phyloP scores from a whole-genome alignment of 2,329 filamentous ascomycete genomes.

The Aspergillus floridensis region DNA sequence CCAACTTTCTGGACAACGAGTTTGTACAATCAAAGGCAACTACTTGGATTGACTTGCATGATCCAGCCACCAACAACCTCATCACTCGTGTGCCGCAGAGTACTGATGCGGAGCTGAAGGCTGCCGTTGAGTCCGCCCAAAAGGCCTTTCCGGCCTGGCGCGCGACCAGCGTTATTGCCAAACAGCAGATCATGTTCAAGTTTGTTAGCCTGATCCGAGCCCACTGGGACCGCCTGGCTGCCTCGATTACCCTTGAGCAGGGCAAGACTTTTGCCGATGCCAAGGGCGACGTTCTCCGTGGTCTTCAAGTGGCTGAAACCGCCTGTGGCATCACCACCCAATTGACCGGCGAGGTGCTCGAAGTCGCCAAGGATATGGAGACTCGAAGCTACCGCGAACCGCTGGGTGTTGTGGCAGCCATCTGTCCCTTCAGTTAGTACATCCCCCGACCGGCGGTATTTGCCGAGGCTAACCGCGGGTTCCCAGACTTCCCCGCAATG shows the following conservation, averaged over 20 bases:
- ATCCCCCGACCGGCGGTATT: neutral
- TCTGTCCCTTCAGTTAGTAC: slow-evolving; percentile 63
- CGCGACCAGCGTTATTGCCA: slow-evolving; percentile 57
- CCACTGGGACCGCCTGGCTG: slow-evolving; percentile 64
- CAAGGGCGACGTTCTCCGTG: slow-evolving; percentile 64
- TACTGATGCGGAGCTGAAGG: slow-evolving; percentile 62
- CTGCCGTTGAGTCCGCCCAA: slow-evolving; percentile 61
- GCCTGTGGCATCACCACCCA: slow-evolving; percentile 67
- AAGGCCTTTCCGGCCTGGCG: slow-evolving; percentile 63
- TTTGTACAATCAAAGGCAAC: slow-evolving; percentile 58
- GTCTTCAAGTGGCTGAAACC: slow-evolving; percentile 65
- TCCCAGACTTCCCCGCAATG: slow-evolving; percentile 65
- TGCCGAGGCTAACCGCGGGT: slow-evolving; percentile 20
- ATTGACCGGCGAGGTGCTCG: slow-evolving; percentile 63
- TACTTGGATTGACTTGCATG: slow-evolving; percentile 63
- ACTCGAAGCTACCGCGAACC: slow-evolving; percentile 65
- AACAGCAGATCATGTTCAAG: slow-evolving; percentile 67
- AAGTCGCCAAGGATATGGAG: slow-evolving; percentile 70
- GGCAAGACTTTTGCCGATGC: slow-evolving; percentile 68
- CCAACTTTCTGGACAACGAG: slow-evolving; percentile 64
- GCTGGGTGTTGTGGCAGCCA: slow-evolving; percentile 62
- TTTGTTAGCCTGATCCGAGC: slow-evolving; percentile 62
- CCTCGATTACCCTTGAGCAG: slow-evolving; percentile 65
- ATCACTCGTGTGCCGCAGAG: slow-evolving; percentile 64
- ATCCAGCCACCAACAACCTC: slow-evolving; percentile 65